Evolutionary conservation across 2,329 filamentous ascomycete genomes (phyloP).

Genomic region (Acarospora socialis): DNA sequence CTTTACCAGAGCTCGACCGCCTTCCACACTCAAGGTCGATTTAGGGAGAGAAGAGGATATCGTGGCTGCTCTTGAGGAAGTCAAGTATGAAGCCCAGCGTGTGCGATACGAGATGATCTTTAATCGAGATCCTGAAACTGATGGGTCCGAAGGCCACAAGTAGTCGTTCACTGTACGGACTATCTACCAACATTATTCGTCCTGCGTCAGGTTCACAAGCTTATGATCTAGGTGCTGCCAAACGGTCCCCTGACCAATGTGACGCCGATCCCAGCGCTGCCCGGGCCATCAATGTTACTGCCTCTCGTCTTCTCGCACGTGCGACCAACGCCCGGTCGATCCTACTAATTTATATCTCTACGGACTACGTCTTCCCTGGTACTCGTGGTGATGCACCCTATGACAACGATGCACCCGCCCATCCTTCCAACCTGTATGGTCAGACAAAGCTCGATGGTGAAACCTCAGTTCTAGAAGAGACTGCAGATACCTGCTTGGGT

Average conservation of each 20-base stretch:
- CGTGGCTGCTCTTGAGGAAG: constrained; percentile 33
- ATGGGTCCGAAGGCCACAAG: constrained; percentile 45
- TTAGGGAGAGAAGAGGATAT: constrained; percentile 33
- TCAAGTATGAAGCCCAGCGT: constrained; percentile 27
- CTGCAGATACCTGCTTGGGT: constrained; percentile 38
- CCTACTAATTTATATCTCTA: constrained; percentile 64
- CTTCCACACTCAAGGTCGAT: constrained; percentile 47
- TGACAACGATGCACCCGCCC: constrained; percentile 45
- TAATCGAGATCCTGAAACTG: constrained; percentile 6
- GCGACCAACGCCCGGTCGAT: constrained; percentile 48
- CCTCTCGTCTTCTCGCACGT: constrained; percentile 51
- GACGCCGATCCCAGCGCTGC: constrained; percentile 65
- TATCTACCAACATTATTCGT: not conserved
- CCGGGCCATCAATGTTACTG: constrained; percentile 57
- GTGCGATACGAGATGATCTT: not conserved
- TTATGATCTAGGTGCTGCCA: constrained; percentile 55
- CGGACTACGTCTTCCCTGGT: constrained; percentile 68
- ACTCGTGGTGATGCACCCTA: constrained; percentile 72
- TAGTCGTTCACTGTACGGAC: constrained; percentile 63
- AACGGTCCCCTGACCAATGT: constrained; percentile 77
- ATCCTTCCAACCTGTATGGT: constrained; percentile 67
- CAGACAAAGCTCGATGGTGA: constrained; percentile 61
- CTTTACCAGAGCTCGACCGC: constrained; percentile 57
- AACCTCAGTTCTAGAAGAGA: constrained; percentile 52
- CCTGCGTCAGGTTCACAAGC: not conserved